Evolutionary conservation across 371 early-diverging fungal genomes (phyloP).

Genomic region (Saksenaea oblongispora): DNA sequence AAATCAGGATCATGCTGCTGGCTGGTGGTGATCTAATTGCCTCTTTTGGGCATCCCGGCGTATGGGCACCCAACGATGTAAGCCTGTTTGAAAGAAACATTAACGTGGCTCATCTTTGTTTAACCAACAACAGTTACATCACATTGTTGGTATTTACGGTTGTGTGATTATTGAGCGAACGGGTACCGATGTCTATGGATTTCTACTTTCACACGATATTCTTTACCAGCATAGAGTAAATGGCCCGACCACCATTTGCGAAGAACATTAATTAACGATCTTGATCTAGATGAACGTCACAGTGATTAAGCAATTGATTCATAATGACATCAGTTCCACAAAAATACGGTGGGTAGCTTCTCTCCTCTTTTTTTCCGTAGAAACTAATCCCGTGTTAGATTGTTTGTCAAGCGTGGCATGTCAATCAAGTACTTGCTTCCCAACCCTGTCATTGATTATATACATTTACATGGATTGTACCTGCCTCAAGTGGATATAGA

Average conservation of each 20-base stretch:
- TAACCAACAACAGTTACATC: conserved; percentile 64
- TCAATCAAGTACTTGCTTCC: conserved; percentile 95
- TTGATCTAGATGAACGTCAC: conserved; percentile 76
- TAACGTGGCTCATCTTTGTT: background rate
- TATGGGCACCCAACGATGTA: conserved; percentile 93
- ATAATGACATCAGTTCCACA: conserved; percentile 95
- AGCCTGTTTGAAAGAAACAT: conserved; percentile 18
- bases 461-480: conserved; percentile 76
- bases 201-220: conserved; percentile 86
- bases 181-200: conserved; percentile 92
- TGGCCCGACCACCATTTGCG: background rate
- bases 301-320: conserved; percentile 93
- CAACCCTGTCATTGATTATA: conserved; percentile 92
- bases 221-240: conserved; percentile 82
- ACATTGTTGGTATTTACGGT: conserved; percentile 91
- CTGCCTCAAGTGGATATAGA: conserved; percentile 17
- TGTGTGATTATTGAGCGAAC: conserved; percentile 95
- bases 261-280: background rate
- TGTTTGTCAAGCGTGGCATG: conserved; percentile 93
- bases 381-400: conserved; percentile 38
- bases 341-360: conserved; percentile 72
- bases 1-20: conserved; percentile 86
- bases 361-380: background rate
- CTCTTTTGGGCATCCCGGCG: conserved; percentile 88
- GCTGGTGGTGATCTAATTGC: conserved; percentile 98